These are phyloP conservation scores for Citrullus colocynthis DNA, from an alignment of 306 rosid species.

Conservation along the genomic window DNA sequence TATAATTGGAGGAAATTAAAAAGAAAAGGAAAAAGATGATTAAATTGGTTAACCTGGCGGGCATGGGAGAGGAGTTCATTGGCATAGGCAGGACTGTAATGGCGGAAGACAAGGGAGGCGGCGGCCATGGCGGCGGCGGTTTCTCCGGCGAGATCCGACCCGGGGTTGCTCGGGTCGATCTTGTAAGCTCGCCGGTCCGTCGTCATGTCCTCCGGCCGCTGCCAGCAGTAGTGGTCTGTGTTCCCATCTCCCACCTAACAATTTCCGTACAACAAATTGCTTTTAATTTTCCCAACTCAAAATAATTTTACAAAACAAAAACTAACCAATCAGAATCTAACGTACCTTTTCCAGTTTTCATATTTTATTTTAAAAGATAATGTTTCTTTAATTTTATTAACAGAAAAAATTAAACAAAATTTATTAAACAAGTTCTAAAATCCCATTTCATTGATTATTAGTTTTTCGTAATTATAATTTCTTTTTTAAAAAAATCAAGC, in stretches of 20 bases:
- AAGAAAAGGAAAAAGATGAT: neutral
- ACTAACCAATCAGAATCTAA: neutral
- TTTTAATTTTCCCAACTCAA: neutral
- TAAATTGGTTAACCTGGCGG: slow-evolving; percentile 38
- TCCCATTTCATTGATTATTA: neutral
- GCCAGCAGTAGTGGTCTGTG: slow-evolving; percentile 98
- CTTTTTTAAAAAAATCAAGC: neutral
- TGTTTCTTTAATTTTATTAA: neutral
- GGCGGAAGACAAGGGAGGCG: slow-evolving; percentile 88
- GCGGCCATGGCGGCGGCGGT: slow-evolving; percentile 99
- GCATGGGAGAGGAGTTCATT: slow-evolving; percentile 70
- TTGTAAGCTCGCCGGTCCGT: slow-evolving; percentile 87
- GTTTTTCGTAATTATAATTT: neutral
- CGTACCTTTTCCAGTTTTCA: neutral
- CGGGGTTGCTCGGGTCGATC: slow-evolving; percentile 85
- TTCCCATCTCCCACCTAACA: slow-evolving; percentile 92
- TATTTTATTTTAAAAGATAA: neutral
- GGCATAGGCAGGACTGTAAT: slow-evolving; percentile 60
- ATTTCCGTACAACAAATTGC: neutral
- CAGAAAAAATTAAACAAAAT: neutral
- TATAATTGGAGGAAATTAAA: neutral
- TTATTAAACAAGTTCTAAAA: neutral
- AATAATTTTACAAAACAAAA: neutral
- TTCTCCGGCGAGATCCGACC: slow-evolving; percentile 98
- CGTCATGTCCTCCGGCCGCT: slow-evolving; percentile 98